phyloP scores from a whole-genome alignment of 495 filamentous ascomycete genomes.

The Trichoderma parareesei region DNA sequence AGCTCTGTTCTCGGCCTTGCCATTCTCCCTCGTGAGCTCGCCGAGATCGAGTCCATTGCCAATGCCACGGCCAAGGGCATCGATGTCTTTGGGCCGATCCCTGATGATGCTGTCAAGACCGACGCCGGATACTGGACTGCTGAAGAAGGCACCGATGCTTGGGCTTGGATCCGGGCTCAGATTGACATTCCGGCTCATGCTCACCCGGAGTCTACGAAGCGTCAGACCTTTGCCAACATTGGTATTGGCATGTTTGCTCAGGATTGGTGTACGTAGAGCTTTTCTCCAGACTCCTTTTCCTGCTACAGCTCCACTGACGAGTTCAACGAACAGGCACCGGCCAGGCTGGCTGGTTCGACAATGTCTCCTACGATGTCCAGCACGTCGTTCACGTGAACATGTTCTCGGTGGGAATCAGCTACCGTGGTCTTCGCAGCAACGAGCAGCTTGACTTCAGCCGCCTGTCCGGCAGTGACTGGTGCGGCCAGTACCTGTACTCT shows the following conservation, averaged over 20 bases:
- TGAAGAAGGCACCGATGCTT: not conserved
- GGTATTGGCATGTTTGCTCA: not conserved
- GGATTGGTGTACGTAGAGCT: not conserved
- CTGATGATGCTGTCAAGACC: not conserved
- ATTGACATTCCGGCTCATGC: not conserved
- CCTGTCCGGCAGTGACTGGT: not conserved
- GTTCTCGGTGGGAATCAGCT: not conserved
- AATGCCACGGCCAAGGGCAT: not conserved
- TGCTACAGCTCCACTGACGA: not conserved
- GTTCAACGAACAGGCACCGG: not conserved
- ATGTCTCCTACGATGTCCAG: not conserved
- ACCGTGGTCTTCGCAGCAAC: not conserved
- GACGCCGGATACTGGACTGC: not conserved
- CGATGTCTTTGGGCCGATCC: not conserved
- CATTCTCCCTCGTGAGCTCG: not conserved
- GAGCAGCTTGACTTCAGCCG: not conserved
- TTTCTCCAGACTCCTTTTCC: not conserved
- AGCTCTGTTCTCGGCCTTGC: not conserved
- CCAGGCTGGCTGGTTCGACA: not conserved
- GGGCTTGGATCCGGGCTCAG: not conserved
- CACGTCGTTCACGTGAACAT: not conserved
- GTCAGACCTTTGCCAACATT: not conserved
- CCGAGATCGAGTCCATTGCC: not conserved
- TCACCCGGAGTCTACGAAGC: not conserved
- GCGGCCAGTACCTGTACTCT: not conserved